Conservation (phyloP, 1,139 yeast species). For the Yamadazyma pseudoaaseri region DNA sequence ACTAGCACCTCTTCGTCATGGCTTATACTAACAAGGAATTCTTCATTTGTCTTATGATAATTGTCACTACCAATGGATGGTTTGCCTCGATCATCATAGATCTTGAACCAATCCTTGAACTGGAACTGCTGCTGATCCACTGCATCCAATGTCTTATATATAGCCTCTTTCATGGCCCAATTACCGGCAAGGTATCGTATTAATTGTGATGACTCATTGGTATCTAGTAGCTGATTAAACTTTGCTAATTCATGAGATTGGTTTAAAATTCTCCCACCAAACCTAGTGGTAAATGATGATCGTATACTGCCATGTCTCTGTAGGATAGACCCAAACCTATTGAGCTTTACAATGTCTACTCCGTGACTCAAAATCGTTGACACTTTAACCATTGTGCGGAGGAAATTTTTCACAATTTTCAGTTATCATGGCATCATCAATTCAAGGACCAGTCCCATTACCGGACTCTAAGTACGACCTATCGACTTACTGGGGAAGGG, state of each 20-base stretch:
- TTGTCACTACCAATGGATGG: conserved; percentile 37
- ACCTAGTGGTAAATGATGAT: conserved; percentile 30
- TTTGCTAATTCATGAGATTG: conserved; percentile 41
- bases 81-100: conserved; percentile 32
- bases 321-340: conserved; percentile 50
- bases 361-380: conserved; percentile 50
- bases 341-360: conserved; percentile 53
- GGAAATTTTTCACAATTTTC: conserved; percentile 1
- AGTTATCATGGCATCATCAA: conserved; percentile 73
- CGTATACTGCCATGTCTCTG: conserved; percentile 18
- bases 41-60: conserved; percentile 35
- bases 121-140: conserved; percentile 50
- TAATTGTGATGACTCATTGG: conserved; percentile 20
- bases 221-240: conserved; percentile 20
- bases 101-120: conserved; percentile 63
- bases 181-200: conserved; percentile 49
- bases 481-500: conserved; percentile 87
- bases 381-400: conserved; percentile 10
- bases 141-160: conserved; percentile 57
- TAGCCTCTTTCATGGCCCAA: conserved; percentile 80
- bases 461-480: conserved; percentile 82
- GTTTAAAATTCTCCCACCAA: conserved; percentile 52
- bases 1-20: conserved; percentile 63
- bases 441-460: conserved; percentile 74
- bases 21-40: conserved; percentile 54